Evolutionary conservation across 495 filamentous ascomycete genomes (phyloP).

Genomic region (Aspergillus leporis): DNA sequence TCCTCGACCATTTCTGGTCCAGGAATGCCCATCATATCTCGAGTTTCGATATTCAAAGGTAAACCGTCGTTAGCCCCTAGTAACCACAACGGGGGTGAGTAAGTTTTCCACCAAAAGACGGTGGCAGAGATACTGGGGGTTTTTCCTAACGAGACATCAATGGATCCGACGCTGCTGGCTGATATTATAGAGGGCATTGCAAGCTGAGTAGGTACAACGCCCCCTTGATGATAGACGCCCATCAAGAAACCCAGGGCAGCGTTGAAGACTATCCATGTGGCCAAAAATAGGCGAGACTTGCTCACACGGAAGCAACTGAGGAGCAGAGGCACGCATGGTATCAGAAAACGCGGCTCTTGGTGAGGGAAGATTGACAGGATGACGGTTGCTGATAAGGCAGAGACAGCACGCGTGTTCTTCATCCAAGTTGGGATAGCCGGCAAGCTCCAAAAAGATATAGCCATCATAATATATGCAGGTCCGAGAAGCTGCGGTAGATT

Average conservation of each 20-base stretch:
- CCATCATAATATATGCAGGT: constrained; percentile 73
- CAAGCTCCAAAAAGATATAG: constrained; percentile 54
- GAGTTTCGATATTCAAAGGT: constrained; percentile 57
- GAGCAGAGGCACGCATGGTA: constrained; percentile 85
- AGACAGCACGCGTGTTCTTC: constrained; percentile 55
- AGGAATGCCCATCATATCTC: constrained; percentile 80
- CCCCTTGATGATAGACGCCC: constrained; percentile 93
- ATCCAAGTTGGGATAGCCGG: constrained; percentile 49
- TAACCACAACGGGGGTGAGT: constrained; percentile 90
- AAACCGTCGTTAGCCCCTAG: constrained; percentile 69
- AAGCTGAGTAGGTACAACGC: constrained; percentile 79
- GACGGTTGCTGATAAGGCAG: constrained; percentile 77
- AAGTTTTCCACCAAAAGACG: constrained; percentile 97
- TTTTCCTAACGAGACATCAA: constrained; percentile 20
- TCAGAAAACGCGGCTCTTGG: constrained; percentile 92
- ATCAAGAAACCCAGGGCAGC: constrained; percentile 73
- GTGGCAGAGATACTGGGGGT: constrained; percentile 56
- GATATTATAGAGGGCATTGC: constrained; percentile 44
- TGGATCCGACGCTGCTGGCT: constrained; percentile 11
- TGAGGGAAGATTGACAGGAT: constrained; percentile 85
- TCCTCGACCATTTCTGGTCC: constrained; percentile 59
- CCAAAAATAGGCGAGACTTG: constrained; percentile 61
- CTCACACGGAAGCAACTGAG: constrained; percentile 78
- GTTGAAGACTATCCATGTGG: constrained; percentile 83
- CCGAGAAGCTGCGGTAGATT: constrained; percentile 90